Evolutionary conservation across 148 eudicot genomes (phyloP), one percentile per base, ranked within the genome.

Genomic region (Cornus florida): DNA sequence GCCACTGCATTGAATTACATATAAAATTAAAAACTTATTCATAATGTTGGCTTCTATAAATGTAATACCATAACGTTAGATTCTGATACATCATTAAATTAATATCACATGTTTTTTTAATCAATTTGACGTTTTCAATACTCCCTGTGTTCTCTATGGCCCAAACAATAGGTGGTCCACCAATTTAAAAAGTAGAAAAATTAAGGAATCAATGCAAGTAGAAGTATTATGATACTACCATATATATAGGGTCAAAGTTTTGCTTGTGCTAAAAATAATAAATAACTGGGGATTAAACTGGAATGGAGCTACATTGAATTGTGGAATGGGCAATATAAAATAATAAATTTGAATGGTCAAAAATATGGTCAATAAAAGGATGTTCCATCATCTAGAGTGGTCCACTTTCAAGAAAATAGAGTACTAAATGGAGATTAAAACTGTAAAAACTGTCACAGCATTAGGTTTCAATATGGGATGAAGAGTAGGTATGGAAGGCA

Each of bases 1-100:
- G 1, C 99, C 99, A 80, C 99, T 96, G 92, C 70, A 89, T 28
- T 19, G 60, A 38, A 60, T 65, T 6, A 68, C 7, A 32, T 22
- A 75, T 10, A 50, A 69, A 43, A 59, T 59, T 10, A 32, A 57
- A 57, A 22, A 67, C n/a, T n/a, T 19, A 1, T 39, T 57, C 12
- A 41, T 53, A 35, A 70, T 59, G 32, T 59, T 28, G 20, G 8
- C 39, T 50, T 19, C 35, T 46, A 11, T 19, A 57, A 33, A 32
- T 38, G 57, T 41, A 66, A 17, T 10, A 50, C 64, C 50, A 68
- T 32, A 6, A 33, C 22, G 28, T 39, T 23, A 74, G 70, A 78
- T 62, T 69, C 72, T 4, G 11, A 28, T 35, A 32, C 16, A 24
- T 11, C 20, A 38, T 35, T 66, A 10, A 43, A 74, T 60, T 32